Conservation (phyloP, 306 rosid species). For the Prunus mume region DNA sequence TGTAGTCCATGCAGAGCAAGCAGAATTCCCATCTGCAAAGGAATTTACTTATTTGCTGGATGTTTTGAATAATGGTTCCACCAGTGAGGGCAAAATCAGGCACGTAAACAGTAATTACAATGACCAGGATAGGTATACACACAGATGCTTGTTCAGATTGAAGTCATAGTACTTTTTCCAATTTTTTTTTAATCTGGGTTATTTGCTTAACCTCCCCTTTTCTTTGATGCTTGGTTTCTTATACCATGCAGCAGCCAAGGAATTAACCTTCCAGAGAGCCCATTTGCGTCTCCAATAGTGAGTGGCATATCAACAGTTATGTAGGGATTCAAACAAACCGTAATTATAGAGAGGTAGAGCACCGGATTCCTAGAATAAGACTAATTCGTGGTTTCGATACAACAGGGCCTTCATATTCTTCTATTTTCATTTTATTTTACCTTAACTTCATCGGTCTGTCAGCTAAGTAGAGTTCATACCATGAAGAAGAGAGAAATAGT, state of each 20-base stretch:
- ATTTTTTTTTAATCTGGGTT: background rate
- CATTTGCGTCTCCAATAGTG: conserved; percentile 35
- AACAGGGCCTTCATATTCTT: conserved; percentile 17
- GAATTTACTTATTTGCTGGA: conserved; percentile 26
- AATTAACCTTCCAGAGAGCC: conserved; percentile 47
- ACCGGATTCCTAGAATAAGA: conserved; percentile 21
- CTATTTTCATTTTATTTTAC: conserved; percentile 1
- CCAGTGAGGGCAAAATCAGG: conserved; percentile 26
- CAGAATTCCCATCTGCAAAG: conserved; percentile 28
- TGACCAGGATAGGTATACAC: conserved; percentile 35
- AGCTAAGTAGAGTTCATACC: conserved; percentile 17
- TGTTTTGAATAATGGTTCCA: conserved; percentile 34
- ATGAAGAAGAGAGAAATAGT: conserved; percentile 22
- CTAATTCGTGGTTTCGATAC: conserved; percentile 24
- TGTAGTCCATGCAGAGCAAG: conserved; percentile 24
- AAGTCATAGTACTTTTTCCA: background rate
- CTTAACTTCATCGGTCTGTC: conserved; percentile 12
- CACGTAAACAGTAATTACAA: conserved; percentile 21
- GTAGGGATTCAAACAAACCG: conserved; percentile 25
- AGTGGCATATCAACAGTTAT: conserved; percentile 34
- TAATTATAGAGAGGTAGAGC: conserved; percentile 32
- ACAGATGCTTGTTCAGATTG: background rate
- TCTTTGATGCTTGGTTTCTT: background rate
- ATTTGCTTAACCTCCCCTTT: background rate
- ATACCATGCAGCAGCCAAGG: conserved; percentile 29